Evolutionary conservation across 106 monocot species (phyloP), one percentile per base, ranked within the genome.

Genomic region (Hemerocallis citrina): DNA sequence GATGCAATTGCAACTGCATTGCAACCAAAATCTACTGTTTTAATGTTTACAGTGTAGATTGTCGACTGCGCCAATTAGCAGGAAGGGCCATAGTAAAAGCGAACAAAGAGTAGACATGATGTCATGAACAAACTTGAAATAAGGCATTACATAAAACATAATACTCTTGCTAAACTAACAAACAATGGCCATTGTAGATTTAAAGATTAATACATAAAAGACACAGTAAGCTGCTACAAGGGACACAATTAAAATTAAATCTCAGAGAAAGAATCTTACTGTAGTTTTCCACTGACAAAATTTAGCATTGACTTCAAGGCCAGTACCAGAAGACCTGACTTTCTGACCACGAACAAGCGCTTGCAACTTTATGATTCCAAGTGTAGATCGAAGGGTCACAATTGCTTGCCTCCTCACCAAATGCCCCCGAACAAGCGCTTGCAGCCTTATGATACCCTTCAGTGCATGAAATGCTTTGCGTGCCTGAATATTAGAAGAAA

Each of bases 341-440:
- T 37, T 79, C 64, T 55, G 63, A 2, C 91, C 91, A 67, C 84
- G 91, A 70, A 70, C 66, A 21, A 79, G 23, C 14, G 79, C 74
- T 77, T 98, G 96, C 35, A 98, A 66, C 57, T 75, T 84, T 29
- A 91, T 72, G 63, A 98, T 81, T 59, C 70, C 74, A 55, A 73
- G 65, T 30, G 77, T 77, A 57, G 84, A 70, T 54, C 37, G 65
- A 41, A 98, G 61, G 19, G 87, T 91, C 58, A 81, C 65, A 75
- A 79, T 65, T 54, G 96, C 96, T 77, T 98, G 96, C 55, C 96
- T 87, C 55, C 91, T 81, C 41, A 98, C 87, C 65, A 98, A 69
- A 71, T 98, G 87, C 55, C 96, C 96, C 58, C 91, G 83, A 57
- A 87, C 72, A 21, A 91, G 67, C 1, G 96, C 96, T 44, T 98